Conservation (phyloP, 352 stramenopile species). For the Aphanomyces euteiches region DNA sequence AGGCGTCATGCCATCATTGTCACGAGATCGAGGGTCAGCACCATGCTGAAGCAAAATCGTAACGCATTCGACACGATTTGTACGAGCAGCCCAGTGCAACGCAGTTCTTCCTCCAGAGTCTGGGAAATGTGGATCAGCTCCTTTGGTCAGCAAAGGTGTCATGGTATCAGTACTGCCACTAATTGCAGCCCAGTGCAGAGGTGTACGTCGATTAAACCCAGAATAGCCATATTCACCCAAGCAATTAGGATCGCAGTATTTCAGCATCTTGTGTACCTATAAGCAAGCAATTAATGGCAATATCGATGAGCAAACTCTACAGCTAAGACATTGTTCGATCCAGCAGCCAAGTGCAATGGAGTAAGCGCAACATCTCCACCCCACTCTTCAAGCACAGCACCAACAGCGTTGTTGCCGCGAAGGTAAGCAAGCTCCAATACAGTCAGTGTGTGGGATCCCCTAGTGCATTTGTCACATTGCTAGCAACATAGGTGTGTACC, state of each 20-base stretch:
- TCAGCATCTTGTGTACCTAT: constrained; percentile 60
- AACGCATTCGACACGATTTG: constrained; percentile 56
- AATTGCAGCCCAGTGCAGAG: constrained; percentile 75
- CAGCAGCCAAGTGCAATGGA: constrained; percentile 66
- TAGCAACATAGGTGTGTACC: constrained; percentile 41
- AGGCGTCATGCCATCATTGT: constrained; percentile 64
- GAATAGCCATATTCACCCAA: constrained; percentile 77
- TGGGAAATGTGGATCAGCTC: constrained; percentile 71
- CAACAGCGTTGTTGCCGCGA: constrained; percentile 69
- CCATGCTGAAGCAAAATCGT: constrained; percentile 43
- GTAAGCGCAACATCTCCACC: constrained; percentile 75
- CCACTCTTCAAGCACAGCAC: constrained; percentile 73
- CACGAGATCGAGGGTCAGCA: constrained; percentile 45
- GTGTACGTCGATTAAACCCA: constrained; percentile 71
- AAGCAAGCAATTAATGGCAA: neutral
- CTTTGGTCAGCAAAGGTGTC: constrained; percentile 61
- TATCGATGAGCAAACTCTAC: neutral
- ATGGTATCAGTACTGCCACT: constrained; percentile 54
- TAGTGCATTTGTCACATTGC: neutral
- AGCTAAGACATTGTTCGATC: constrained; percentile 46
- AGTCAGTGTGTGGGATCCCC: constrained; percentile 62
- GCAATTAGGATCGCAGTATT: constrained; percentile 54
- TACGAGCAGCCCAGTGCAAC: constrained; percentile 70
- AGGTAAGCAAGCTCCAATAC: constrained; percentile 74
- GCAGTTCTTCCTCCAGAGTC: constrained; percentile 61